Conservation (phyloP, 2,329 filamentous ascomycete genomes). For the Colletotrichum sp. region DNA sequence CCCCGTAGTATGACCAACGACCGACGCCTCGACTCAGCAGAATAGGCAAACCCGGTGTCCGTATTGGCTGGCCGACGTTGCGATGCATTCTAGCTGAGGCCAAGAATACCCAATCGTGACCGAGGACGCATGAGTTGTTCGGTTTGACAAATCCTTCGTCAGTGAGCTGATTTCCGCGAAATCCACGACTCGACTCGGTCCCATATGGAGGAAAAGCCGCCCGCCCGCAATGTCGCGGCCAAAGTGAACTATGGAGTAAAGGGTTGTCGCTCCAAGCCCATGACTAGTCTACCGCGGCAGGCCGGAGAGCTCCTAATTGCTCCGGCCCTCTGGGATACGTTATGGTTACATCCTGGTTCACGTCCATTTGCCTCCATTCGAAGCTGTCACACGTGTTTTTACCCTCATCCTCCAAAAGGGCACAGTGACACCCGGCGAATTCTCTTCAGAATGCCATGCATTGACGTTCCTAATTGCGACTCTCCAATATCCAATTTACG, state of each 20-base stretch:
- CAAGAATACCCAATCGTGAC: background rate
- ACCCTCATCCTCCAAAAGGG: background rate
- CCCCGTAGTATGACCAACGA: background rate
- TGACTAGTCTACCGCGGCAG: background rate
- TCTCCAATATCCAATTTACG: background rate
- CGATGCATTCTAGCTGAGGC: slow-evolving; percentile 1
- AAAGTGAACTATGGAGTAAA: background rate
- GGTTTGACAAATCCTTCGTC: background rate
- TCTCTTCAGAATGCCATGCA: background rate
- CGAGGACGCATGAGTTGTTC: background rate
- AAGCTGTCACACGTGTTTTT: background rate
- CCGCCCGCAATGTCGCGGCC: background rate
- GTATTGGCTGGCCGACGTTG: background rate
- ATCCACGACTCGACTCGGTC: background rate
- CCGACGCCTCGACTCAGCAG: background rate
- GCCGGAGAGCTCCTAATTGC: background rate
- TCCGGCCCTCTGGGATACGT: background rate
- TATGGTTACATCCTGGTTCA: background rate
- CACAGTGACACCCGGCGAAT: background rate
- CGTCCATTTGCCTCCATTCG: background rate
- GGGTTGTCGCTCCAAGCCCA: background rate
- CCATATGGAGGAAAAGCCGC: background rate
- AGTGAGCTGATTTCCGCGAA: background rate
- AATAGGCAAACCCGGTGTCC: background rate
- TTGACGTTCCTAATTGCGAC: background rate